Evolutionary conservation across 148 eudicot species (phyloP).

Genomic region (Rhododendron simsii): DNA sequence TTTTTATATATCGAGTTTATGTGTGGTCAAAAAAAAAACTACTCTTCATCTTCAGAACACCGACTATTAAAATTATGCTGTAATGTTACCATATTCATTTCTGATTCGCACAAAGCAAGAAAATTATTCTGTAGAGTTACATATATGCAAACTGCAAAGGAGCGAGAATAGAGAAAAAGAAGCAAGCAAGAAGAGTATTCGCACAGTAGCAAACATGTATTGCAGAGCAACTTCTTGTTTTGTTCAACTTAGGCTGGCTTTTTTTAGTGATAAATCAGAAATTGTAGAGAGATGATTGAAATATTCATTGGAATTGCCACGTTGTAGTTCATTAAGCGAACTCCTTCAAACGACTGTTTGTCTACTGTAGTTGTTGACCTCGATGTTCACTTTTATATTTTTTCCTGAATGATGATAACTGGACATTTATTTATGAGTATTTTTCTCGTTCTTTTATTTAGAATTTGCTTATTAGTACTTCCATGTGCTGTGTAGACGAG

Average conservation of each 20-base stretch:
- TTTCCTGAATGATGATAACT: neutral
- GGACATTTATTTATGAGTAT: neutral
- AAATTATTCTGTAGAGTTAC: neutral
- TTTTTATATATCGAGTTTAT: no score
- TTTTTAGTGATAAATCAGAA: neutral
- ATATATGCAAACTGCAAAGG: neutral
- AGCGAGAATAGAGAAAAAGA: neutral
- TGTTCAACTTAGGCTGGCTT: neutral
- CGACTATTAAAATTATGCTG: neutral
- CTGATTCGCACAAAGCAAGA: neutral
- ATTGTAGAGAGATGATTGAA: neutral
- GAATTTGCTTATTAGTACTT: constrained; percentile 11
- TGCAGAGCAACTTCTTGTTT: neutral
- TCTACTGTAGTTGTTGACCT: neutral
- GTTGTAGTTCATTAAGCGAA: neutral
- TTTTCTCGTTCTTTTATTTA: neutral
- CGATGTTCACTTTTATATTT: neutral
- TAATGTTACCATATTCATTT: neutral
- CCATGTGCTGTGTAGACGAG: constrained; percentile 44
- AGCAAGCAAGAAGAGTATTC: neutral
- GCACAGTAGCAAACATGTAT: neutral
- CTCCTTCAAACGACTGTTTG: neutral
- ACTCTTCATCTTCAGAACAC: neutral
- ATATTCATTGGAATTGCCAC: neutral
- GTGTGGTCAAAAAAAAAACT: neutral